phyloP scores from a whole-genome alignment of 208 protist species.

The Wallacemonas collosoma region DNA sequence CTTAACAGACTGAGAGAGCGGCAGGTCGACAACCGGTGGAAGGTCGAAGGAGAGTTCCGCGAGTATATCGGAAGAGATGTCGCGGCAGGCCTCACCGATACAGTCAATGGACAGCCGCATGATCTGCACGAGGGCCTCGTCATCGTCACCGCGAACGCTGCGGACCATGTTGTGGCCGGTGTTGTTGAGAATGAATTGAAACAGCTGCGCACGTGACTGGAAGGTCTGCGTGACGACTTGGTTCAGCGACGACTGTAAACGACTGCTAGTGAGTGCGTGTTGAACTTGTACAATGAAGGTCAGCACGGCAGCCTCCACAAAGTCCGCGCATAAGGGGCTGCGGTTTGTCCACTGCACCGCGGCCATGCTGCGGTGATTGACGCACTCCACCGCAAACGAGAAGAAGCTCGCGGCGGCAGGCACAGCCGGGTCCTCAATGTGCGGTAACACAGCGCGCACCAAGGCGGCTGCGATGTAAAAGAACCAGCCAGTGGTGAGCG shows the following conservation, averaged over 20 bases:
- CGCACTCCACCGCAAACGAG: slow-evolving; percentile 69
- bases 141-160: slow-evolving; percentile 28
- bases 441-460: slow-evolving; percentile 48
- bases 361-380: slow-evolving; percentile 45
- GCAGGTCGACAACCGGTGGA: slow-evolving; percentile 75
- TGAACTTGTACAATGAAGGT: slow-evolving; percentile 75
- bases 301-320: slow-evolving; percentile 76
- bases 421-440: slow-evolving; percentile 45
- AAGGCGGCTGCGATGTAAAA: slow-evolving; percentile 74
- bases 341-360: slow-evolving; percentile 16
- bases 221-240: slow-evolving; percentile 72
- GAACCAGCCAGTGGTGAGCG: slow-evolving; percentile 73
- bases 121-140: slow-evolving; percentile 66
- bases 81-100: slow-evolving; percentile 70
- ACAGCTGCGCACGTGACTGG: slow-evolving; percentile 57
- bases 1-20: slow-evolving; percentile 58
- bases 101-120: slow-evolving; percentile 74
- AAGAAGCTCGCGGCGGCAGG: slow-evolving; percentile 61
- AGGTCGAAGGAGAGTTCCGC: slow-evolving; percentile 66
- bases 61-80: slow-evolving; percentile 55
- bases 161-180: slow-evolving; percentile 82
- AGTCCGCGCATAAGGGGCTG: slow-evolving; percentile 27
- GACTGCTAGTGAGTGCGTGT: slow-evolving; percentile 48
- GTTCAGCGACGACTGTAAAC: slow-evolving; percentile 48
- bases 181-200: slow-evolving; percentile 86